Base-by-base conservation (phyloP, 805 yeast species). In the Starmerella floricola region DNA sequence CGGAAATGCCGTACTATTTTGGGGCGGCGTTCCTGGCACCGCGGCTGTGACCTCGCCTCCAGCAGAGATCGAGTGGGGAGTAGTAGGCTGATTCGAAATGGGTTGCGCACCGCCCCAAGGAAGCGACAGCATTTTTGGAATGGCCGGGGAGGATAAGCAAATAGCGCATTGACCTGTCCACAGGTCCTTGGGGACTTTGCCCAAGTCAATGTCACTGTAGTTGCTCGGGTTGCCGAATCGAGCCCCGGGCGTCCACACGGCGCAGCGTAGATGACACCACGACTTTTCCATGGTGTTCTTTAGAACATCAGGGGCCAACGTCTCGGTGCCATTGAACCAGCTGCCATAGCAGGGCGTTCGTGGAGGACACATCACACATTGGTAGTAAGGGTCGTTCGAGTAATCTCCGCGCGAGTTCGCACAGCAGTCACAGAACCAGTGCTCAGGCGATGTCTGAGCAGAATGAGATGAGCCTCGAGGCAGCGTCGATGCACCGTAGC, bases 381-480 rank as follows among this genome's bases (percentile, higher is more conserved):
- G 40, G 21, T 49, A 47, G 21, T 2, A 59, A 49, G 53, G 82
- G 77, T 41, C 48, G 18, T 23, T 12, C 12, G 13, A 26, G n/a
- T 3, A 27, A 16, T 2, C 27, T 27, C 13, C 23, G 67, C 94
- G 94, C 82, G 26, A 79, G 78, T 54, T 88, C 57, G 17, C 82
- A 65, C 32, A 78, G 72, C 61, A 81, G 74, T 51, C 75, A 74
- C 42, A 80, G 71, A 47, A 71, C 72, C 47, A 91, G 4, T 60
- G 12, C 23, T 16, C 33, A 13, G 20, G 17, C n/a, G 28, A 19
- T 10, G 12, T 11, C 20, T 23, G 10, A n/a, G 18, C 18, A 6
- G 21, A 15, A 11, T 24, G 23, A 2, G 16, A 8, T 2, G 26
- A 13, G 32, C n/a, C n/a, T n/a, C n/a, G n/a, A n/a, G n/a, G n/a